Evolutionary conservation across 2,329 filamentous ascomycete species (phyloP), one percentile per base, ranked within the genome.

Genomic region (Calonectria crousiana): DNA sequence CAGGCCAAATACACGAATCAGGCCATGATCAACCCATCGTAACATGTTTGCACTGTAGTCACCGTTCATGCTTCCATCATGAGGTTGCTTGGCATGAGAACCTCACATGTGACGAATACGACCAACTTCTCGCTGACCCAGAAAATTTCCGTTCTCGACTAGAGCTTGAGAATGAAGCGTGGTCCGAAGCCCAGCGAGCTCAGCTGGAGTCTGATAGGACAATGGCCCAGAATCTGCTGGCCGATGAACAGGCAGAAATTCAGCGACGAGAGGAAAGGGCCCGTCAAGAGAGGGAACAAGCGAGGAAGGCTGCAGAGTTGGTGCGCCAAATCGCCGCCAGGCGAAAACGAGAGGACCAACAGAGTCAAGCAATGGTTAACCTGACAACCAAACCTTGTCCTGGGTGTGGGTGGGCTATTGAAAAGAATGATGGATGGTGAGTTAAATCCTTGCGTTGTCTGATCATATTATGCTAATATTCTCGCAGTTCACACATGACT

Each of bases 1-100:
- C 85, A 1, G 90, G 90, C 0, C 90, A 92, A 75, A 83, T 90
- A 3, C 90, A 91, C 60, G 83, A 84, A 1, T 84, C 80, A 4
- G 86, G 86, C 20, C 70, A 76, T 1, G 78, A 78, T 2, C 83
- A 85, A 4, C 85, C 88, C 0, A 87, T 86, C 23, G 85, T 88
- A 49, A 84, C 82, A 20, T 88, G 88, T 78, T 76, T 82, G 53
- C 75, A 80, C 52, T 88, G 88, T 71, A 70, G 72, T 5, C 83
- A 84, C 34, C 84, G 84, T 14, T 86, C 85, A 2, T 89, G 88
- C 77, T 87, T 86, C 71, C 81, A 80, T 0, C 87, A 89, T 74
- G 81, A 81, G 13, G 80, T 85, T 4, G 77, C 82, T 0, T 89
- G 87, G 87, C 87, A 88, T 68, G 77, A 84, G 20, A 83, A 81